Evolutionary conservation across 1,139 yeast genomes (phyloP).

Genomic region (Candida glucosophila): DNA sequence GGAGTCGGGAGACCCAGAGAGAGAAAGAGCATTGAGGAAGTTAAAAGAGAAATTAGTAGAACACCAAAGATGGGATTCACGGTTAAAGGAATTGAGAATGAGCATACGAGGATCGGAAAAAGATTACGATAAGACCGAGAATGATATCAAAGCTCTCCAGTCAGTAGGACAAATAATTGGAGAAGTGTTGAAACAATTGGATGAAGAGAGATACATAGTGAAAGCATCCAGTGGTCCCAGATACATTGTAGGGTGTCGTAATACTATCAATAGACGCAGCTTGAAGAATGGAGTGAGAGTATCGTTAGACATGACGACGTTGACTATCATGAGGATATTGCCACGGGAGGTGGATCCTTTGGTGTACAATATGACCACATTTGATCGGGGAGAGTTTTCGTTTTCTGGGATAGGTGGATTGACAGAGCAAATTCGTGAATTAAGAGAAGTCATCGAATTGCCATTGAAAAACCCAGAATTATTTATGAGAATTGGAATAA

Average conservation of each 20-base stretch:
- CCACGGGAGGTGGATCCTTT: constrained; percentile 98
- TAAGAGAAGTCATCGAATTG: constrained; percentile 94
- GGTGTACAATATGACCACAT: constrained; percentile 96
- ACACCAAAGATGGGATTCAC: constrained; percentile 92
- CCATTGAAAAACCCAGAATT: constrained; percentile 97
- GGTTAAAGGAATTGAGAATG: constrained; percentile 76
- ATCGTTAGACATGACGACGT: constrained; percentile 93
- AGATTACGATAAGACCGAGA: constrained; percentile 88
- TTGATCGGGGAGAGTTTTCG: constrained; percentile 93
- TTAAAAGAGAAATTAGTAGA: constrained; percentile 84
- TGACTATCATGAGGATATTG: constrained; percentile 93
- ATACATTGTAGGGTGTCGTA: constrained; percentile 95
- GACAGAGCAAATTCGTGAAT: constrained; percentile 89
- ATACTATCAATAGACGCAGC: constrained; percentile 75
- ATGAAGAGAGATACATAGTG: constrained; percentile 90
- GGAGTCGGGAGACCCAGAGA: constrained; percentile 77
- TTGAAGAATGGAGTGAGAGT: constrained; percentile 94
- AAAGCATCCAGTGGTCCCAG: constrained; percentile 98
- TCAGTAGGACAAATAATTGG: constrained; percentile 98
- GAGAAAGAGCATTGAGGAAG: constrained; percentile 69
- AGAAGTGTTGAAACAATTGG: constrained; percentile 91
- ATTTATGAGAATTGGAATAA: constrained; percentile 91
- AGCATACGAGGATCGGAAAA: constrained; percentile 78
- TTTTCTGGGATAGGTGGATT: constrained; percentile 97
- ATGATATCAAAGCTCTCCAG: constrained; percentile 93